Percentiles rank a stretch among this genome's conserved stretches.
Conservation (phyloP, 768 basidiomycete species). For the Boletus tylopilopsis region DNA sequence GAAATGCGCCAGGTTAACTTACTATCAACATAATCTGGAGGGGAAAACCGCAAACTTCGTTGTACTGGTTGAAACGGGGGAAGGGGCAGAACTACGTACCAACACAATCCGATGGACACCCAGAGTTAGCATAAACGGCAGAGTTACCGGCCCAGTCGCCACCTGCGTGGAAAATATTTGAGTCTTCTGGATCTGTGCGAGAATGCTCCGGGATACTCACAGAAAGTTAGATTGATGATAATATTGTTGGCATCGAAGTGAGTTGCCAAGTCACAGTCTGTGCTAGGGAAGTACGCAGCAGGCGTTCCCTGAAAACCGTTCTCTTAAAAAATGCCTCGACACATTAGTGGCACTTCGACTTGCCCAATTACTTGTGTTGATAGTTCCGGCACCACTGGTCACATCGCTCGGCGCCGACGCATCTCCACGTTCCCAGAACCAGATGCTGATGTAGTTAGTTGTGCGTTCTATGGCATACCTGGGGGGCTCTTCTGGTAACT, state of each 20-base stretch:
- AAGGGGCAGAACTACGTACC: conserved; percentile 11
- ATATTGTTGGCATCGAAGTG: conserved; percentile 33
- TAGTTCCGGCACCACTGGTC: conserved; percentile 14
- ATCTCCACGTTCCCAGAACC: conserved; percentile 39
- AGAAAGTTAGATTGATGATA: conserved; percentile 34
- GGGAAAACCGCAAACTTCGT: not conserved
- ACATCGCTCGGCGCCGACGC: conserved; percentile 33
- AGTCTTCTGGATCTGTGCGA: not conserved
- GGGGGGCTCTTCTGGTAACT: not conserved
- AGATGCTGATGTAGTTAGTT: conserved; percentile 33
- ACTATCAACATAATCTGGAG: conserved; percentile 28
- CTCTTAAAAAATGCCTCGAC: too few relatives aligned
- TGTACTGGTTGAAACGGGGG: not conserved
- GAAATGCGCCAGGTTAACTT: not conserved
- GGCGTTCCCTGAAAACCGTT: conserved; percentile 27
- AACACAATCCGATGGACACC: conserved; percentile 30
- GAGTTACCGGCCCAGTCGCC: conserved; percentile 30
- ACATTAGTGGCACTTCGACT: not conserved
- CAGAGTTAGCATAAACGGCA: conserved; percentile 25
- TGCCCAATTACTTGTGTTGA: conserved; percentile 27
- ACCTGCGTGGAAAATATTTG: conserved; percentile 12
- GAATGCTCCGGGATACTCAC: conserved; percentile 10
- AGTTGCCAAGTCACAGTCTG: conserved; percentile 38
- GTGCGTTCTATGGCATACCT: conserved; percentile 41
- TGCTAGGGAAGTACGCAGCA: conserved; percentile 35